phyloP scores from a whole-genome alignment of 139 green algal species.

The Closterium sp. region DNA sequence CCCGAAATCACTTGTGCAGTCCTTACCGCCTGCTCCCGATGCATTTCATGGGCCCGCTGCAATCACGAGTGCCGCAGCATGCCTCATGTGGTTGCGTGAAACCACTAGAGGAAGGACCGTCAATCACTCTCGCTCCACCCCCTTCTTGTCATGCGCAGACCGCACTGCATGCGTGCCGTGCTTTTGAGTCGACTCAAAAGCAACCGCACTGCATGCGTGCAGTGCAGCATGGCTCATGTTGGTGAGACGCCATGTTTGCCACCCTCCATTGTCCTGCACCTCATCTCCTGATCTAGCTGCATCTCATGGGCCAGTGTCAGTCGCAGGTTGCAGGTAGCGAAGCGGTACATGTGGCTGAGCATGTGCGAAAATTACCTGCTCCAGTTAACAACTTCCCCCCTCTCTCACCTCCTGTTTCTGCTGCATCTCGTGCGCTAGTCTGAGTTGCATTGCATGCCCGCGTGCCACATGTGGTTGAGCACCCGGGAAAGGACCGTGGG shows the following conservation, averaged over 20 bases:
- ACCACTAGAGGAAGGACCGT: not conserved
- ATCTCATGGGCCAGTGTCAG: not conserved
- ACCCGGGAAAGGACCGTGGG: not conserved
- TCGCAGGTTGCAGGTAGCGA: not conserved
- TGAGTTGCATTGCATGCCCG: conserved; percentile 66
- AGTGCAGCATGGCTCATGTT: too few relatives aligned
- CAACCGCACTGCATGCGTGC: too few relatives aligned
- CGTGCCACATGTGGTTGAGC: conserved; percentile 47
- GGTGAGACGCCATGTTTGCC: not conserved
- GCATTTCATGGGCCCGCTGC: too few relatives aligned
- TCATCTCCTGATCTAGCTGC: not conserved
- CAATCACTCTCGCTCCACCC: conserved; percentile 6
- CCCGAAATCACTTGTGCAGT: not conserved
- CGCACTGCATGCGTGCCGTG: not conserved
- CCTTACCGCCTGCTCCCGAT: too few relatives aligned
- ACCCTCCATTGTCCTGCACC: not conserved
- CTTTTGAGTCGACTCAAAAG: too few relatives aligned
- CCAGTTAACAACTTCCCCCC: not conserved
- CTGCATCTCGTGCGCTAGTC: conserved; percentile 66
- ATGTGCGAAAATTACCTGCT: not conserved
- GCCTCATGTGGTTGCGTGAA: too few relatives aligned
- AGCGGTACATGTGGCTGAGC: not conserved
- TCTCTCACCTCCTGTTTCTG: conserved; percentile 59
- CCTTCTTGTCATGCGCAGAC: too few relatives aligned
- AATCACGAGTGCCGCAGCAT: too few relatives aligned